A percentile compares a stretch with the other conserved stretches of the same genome.
Evolutionary conservation across 2,329 filamentous ascomycete genomes (phyloP).

Genomic region (Apiospora marii): DNA sequence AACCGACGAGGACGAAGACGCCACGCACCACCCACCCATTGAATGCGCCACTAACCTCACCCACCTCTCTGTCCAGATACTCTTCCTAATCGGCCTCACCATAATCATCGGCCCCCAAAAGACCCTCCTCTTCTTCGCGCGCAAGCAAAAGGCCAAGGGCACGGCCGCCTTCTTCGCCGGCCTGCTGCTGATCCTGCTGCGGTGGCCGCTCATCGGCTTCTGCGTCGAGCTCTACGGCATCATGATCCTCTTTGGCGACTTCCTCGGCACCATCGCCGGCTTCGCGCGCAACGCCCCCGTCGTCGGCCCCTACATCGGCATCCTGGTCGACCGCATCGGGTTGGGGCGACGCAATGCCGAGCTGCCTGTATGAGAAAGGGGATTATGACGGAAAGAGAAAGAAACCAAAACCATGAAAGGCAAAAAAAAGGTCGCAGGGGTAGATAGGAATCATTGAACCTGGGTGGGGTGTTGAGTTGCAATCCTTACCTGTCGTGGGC

Average conservation of each 20-base stretch:
- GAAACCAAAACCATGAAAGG: constrained; percentile 11
- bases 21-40: background rate
- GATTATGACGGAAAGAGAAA: constrained; percentile 23
- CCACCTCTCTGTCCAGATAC: constrained; percentile 67
- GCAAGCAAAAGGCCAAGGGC: constrained; percentile 90
- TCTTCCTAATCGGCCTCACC: constrained; percentile 95
- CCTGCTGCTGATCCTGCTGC: constrained; percentile 83
- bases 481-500: background rate
- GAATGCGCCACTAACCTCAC: constrained; percentile 26
- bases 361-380: constrained; percentile 72
- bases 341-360: constrained; percentile 76
- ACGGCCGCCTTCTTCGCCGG: constrained; percentile 88
- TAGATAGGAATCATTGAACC: background rate
- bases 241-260: constrained; percentile 92
- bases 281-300: constrained; percentile 88
- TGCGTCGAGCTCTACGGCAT: constrained; percentile 92
- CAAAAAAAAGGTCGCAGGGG: background rate
- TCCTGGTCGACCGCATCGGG: constrained; percentile 74
- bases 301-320: constrained; percentile 84
- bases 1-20: constrained; percentile 4
- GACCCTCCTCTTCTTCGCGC: constrained; percentile 92
- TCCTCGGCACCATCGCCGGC: constrained; percentile 88
- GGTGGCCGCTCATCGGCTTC: constrained; percentile 93
- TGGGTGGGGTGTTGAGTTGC: background rate
- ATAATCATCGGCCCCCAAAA: constrained; percentile 94